Evolutionary conservation across 2,329 filamentous ascomycete genomes (phyloP).

Genomic region (Cytospora paraplurivora): DNA sequence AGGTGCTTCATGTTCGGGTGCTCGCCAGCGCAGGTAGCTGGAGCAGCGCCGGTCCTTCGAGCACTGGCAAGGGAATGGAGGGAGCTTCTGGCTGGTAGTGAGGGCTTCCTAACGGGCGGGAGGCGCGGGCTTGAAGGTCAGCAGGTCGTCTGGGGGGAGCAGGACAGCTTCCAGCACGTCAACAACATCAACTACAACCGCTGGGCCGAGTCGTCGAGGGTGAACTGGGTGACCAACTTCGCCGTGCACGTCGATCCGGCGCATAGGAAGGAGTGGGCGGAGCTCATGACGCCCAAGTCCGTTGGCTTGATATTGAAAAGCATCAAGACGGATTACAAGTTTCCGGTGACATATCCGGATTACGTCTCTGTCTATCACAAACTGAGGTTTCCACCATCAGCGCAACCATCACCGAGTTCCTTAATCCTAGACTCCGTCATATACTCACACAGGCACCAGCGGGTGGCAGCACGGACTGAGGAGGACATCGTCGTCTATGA

Average conservation of each 20-base stretch:
- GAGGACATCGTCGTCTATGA: constrained; percentile 85
- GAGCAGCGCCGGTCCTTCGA: constrained; percentile 61
- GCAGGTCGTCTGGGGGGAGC: constrained; percentile 80
- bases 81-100: constrained; percentile 69
- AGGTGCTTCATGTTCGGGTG: constrained; percentile 77
- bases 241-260: constrained; percentile 62
- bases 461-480: constrained; percentile 70
- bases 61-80: constrained; percentile 69
- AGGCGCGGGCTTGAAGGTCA: constrained; percentile 66
- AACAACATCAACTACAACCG: constrained; percentile 85
- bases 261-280: constrained; percentile 65
- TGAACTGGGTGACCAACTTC: constrained; percentile 77
- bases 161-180: constrained; percentile 74
- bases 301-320: constrained; percentile 77
- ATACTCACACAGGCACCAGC: constrained; percentile 72
- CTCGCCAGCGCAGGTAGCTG: constrained; percentile 54
- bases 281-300: constrained; percentile 66
- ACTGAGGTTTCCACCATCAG: constrained; percentile 57
- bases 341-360: constrained; percentile 80
- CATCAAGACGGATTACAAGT: constrained; percentile 84
- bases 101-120: constrained; percentile 71
- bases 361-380: constrained; percentile 82
- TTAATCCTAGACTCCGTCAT: constrained; percentile 66
- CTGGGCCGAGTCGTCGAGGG: constrained; percentile 78
- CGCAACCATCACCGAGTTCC: constrained; percentile 46